Base-by-base conservation (phyloP, 495 filamentous ascomycete genomes). In the Penicillium canescens region DNA sequence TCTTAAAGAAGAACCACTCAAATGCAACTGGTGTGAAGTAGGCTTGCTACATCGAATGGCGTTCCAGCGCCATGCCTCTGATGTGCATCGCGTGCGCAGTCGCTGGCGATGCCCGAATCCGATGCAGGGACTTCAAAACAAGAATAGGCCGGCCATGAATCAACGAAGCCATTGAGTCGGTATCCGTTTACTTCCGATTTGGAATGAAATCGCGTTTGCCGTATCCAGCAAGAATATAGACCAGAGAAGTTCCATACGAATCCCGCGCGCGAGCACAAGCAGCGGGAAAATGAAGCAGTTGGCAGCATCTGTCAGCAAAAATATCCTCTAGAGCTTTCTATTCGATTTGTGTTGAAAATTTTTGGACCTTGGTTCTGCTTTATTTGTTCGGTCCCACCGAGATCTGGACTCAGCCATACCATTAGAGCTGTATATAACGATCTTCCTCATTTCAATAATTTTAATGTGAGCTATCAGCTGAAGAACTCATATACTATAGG, bases 11-110 rank as follows among this genome's bases (percentile, higher is more conserved):
- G n/a, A n/a, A n/a, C n/a, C n/a, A n/a, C n/a, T n/a, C n/a, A n/a
- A n/a, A n/a, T n/a, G n/a, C n/a, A n/a, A n/a, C n/a, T n/a, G n/a
- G n/a, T n/a, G 43, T 52, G 43, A 56, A 56, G 46, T 56, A 47
- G 26, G 21, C 28, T 56, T 52, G 9, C 41, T 56, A 52, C 21
- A 61, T 57, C 20, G 18, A 42, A 61, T 57, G 40, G 42, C 35
- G 10, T 56, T 57, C 21, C n/a, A 56, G 58, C 49, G 54, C 33
- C 16, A 61, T 57, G 39, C 53, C 39, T 38, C 23, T 51, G 12
- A 60, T 47, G 26, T 52, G n/a, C 33, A 61, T 57, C 34, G 33
- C 16, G 49, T 61, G n/a, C 49, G 50, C 0, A 61, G 57, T 52
- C 52, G 47, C 42, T n/a, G 18, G 52, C 52, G 42, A 26, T 60